phyloP scores from a whole-genome alignment of 306 rosid genomes.

The Cyamopsis tetragonoloba region DNA sequence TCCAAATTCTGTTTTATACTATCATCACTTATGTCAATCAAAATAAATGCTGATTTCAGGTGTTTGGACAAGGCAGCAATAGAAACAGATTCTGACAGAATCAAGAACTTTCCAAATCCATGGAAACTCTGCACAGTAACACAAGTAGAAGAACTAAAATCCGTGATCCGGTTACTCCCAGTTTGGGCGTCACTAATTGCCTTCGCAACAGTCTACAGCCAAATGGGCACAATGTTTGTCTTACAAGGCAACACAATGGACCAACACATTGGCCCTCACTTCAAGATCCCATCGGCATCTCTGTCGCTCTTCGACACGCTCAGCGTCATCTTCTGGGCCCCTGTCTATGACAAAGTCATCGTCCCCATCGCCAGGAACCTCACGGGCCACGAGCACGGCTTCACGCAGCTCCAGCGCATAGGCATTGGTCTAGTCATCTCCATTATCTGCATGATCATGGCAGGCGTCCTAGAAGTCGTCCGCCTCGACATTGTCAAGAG shows the following conservation, averaged over 20 bases:
- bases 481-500: slow-evolving; percentile 41
- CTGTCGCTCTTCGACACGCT: slow-evolving; percentile 73
- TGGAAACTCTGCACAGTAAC: slow-evolving; percentile 74
- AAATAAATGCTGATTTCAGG: slow-evolving; percentile 26
- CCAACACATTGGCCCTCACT: slow-evolving; percentile 55
- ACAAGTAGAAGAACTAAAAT: slow-evolving; percentile 69
- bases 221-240: slow-evolving; percentile 83
- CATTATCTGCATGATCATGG: slow-evolving; percentile 56
- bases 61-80: slow-evolving; percentile 77
- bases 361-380: slow-evolving; percentile 56
- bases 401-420: slow-evolving; percentile 66
- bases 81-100: slow-evolving; percentile 31
- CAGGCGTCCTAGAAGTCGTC: slow-evolving; percentile 56
- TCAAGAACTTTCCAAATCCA: slow-evolving; percentile 26
- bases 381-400: slow-evolving; percentile 57
- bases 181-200: slow-evolving; percentile 69
- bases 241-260: slow-evolving; percentile 78
- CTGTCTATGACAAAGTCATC: slow-evolving; percentile 45
- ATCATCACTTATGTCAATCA: background rate
- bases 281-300: slow-evolving; percentile 71
- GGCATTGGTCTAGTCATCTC: slow-evolving; percentile 71
- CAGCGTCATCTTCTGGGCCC: slow-evolving; percentile 71
- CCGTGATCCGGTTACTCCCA: slow-evolving; percentile 50
- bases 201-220: slow-evolving; percentile 63
- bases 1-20: slow-evolving; percentile 3